Percentiles rank a stretch among this genome's conserved stretches.
These are phyloP conservation scores for Skeletonema costatum DNA, from an alignment of 108 stramenopile species.

Conservation along the genomic window DNA sequence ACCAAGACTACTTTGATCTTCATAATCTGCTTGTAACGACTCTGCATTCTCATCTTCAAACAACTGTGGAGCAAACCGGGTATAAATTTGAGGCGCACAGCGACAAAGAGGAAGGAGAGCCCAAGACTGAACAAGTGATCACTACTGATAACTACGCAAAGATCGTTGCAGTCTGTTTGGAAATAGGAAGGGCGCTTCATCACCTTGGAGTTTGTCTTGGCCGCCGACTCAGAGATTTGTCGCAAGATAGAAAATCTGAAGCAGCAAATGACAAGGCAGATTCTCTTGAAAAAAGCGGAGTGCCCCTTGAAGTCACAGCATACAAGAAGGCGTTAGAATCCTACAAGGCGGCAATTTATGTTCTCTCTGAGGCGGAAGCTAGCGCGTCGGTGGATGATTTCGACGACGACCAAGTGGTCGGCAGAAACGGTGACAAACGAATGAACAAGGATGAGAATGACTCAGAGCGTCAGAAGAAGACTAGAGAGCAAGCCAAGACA, in stretches of 20 bases:
- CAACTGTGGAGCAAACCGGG: constrained; percentile 24
- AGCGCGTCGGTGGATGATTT: background rate
- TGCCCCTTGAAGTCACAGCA: constrained; percentile 28
- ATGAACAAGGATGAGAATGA: background rate
- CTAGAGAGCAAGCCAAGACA: background rate
- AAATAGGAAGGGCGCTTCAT: constrained; percentile 54
- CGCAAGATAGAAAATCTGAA: background rate
- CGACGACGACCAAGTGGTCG: background rate
- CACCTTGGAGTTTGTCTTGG: constrained; percentile 55
- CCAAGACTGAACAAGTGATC: background rate
- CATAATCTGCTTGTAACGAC: constrained; percentile 28
- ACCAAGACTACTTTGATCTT: constrained; percentile 13
- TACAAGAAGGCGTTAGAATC: constrained; percentile 41
- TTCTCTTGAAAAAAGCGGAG: constrained; percentile 4
- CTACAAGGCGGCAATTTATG: constrained; percentile 30
- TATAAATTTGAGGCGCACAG: constrained; percentile 12
- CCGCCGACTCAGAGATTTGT: constrained; percentile 37
- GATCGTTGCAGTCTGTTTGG: constrained; percentile 46
- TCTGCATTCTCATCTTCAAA: constrained; percentile 26
- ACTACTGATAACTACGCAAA: constrained; percentile 30
- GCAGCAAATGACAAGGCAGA: background rate
- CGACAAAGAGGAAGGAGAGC: background rate
- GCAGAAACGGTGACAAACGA: background rate
- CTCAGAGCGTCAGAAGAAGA: background rate
- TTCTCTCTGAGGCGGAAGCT: constrained; percentile 28